Percentiles rank a stretch among this genome's conserved stretches.
phyloP scores from a whole-genome alignment of 768 basidiomycete species.

The Gelatoporia subvermispora region DNA sequence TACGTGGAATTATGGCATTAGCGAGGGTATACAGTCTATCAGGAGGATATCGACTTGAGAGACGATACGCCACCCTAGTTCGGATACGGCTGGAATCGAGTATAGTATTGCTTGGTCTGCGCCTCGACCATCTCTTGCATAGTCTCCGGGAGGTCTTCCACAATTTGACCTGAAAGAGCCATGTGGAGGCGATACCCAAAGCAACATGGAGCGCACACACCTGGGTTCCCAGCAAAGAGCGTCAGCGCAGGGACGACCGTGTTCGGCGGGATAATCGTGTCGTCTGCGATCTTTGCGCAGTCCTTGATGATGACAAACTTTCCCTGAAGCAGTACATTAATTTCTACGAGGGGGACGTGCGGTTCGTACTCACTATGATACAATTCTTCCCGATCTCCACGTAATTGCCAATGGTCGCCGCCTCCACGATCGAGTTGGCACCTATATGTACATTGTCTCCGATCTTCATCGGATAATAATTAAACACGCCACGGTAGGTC shows the following conservation, averaged over 20 bases:
- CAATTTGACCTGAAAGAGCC: slow-evolving; percentile 56
- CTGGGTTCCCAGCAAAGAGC: slow-evolving; percentile 85
- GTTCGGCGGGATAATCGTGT: slow-evolving; percentile 84
- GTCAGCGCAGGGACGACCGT: slow-evolving; percentile 89
- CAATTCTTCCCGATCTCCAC: slow-evolving; percentile 96
- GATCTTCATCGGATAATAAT: slow-evolving; percentile 97
- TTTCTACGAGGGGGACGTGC: background rate
- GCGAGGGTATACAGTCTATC: background rate
- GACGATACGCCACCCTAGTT: slow-evolving; percentile 4
- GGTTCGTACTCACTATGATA: slow-evolving; percentile 64
- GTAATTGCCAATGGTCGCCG: slow-evolving; percentile 89
- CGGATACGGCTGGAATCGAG: slow-evolving; percentile 48
- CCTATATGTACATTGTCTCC: slow-evolving; percentile 96
- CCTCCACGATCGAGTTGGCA: slow-evolving; percentile 84
- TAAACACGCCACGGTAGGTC: slow-evolving; percentile 86
- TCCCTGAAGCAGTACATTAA: slow-evolving; percentile 47
- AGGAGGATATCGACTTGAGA: background rate
- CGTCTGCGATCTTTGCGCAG: slow-evolving; percentile 85
- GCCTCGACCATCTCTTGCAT: slow-evolving; percentile 90
- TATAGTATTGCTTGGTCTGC: slow-evolving; percentile 80
- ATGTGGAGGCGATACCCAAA: background rate
- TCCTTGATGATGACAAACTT: slow-evolving; percentile 97
- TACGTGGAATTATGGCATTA: too few relatives aligned
- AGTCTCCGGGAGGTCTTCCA: slow-evolving; percentile 86
- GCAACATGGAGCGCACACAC: slow-evolving; percentile 34